phyloP scores from a whole-genome alignment of 2,329 filamentous ascomycete species.

The Tolypocladium capitatum region DNA sequence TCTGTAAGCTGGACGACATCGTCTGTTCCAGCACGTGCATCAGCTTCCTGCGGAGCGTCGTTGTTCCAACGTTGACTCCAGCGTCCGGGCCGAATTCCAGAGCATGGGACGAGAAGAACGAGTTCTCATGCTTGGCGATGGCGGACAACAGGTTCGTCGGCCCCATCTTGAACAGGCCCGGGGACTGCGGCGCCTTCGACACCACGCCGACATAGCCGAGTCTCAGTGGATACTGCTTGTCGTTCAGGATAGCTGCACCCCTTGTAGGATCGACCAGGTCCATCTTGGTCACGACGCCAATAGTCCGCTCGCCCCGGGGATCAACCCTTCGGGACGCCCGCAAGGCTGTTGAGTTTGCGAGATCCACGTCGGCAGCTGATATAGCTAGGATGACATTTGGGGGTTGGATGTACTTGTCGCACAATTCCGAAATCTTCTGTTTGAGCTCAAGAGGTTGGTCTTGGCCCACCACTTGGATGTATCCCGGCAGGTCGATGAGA shows the following conservation, averaged over 20 bases:
- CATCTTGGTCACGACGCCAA: constrained; percentile 99
- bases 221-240: constrained; percentile 88
- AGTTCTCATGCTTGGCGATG: constrained; percentile 77
- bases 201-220: constrained; percentile 94
- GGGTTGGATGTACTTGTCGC: constrained; percentile 94
- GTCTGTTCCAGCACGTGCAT: constrained; percentile 96
- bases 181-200: constrained; percentile 58
- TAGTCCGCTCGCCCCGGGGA: constrained; percentile 86
- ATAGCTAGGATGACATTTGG: constrained; percentile 96
- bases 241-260: constrained; percentile 65
- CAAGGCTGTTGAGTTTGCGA: constrained; percentile 90
- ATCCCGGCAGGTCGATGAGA: constrained; percentile 89
- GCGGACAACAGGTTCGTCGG: constrained; percentile 65
- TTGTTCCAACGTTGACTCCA: constrained; percentile 67
- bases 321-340: constrained; percentile 84
- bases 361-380: constrained; percentile 90
- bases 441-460: constrained; percentile 87
- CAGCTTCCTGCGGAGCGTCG: constrained; percentile 80
- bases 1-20: constrained; percentile 85
- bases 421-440: constrained; percentile 89
- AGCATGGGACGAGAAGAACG: constrained; percentile 76
- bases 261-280: constrained; percentile 79
- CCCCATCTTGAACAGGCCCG: constrained; percentile 72
- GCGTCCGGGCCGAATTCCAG: constrained; percentile 63
- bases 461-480: constrained; percentile 88